These are phyloP conservation scores for Croton setiger DNA, from an alignment of 441 rosid genomes.

Conservation along the genomic window DNA sequence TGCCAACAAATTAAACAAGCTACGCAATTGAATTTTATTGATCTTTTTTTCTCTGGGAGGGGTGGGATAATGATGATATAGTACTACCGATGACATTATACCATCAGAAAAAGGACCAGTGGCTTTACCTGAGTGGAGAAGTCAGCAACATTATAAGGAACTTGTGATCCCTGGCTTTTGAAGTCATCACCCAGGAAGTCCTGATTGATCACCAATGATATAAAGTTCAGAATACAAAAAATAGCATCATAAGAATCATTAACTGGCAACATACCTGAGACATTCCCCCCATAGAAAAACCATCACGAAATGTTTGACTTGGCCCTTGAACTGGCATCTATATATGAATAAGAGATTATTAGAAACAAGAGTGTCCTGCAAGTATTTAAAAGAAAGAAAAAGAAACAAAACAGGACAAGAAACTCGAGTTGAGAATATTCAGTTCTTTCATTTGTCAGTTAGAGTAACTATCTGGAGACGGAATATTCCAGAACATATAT, in stretches of 20 bases:
- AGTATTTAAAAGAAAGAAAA: constrained; percentile 3
- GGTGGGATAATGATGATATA: not conserved
- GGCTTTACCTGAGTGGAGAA: constrained; percentile 78
- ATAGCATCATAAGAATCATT: not conserved
- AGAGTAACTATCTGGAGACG: no score
- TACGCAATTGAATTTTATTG: not conserved
- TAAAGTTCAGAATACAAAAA: constrained; percentile 7
- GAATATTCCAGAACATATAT: not conserved
- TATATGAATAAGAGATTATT: constrained; percentile 17
- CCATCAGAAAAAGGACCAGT: not conserved
- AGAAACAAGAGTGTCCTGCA: constrained; percentile 11
- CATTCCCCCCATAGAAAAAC: constrained; percentile 96
- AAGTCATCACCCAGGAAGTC: constrained; percentile 96
- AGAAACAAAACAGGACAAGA: not conserved
- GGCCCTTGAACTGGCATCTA: constrained; percentile 79
- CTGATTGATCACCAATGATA: constrained; percentile 36
- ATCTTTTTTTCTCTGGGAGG: no score
- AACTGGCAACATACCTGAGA: constrained; percentile 61
- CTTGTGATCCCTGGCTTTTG: constrained; percentile 98
- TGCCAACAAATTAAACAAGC: not conserved
- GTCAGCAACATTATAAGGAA: constrained; percentile 81
- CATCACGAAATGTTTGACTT: constrained; percentile 94
- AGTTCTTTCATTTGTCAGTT: no score
- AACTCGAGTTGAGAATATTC: no score
- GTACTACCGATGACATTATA: not conserved